These are phyloP conservation scores for Eimeria necatrix DNA, from an alignment of 169 alveolate species.

Conservation along the genomic window DNA sequence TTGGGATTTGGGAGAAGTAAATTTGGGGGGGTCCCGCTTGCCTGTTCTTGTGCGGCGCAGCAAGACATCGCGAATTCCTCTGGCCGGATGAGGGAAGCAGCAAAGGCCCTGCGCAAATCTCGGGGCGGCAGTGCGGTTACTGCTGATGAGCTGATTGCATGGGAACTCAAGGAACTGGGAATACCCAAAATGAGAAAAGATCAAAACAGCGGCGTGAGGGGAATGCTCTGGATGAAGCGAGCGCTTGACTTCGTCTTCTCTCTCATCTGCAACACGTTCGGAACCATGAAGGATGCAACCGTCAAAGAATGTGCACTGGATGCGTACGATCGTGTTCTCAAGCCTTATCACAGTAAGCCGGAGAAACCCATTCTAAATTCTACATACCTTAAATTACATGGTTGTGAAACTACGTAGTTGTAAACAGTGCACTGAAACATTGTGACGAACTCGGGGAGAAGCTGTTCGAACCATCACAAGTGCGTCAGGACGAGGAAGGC, in stretches of 20 bases:
- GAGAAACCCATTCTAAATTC: neutral
- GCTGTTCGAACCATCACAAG: too few relatives aligned
- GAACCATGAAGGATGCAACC: conserved; percentile 58
- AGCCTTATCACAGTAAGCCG: conserved; percentile 82
- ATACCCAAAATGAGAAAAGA: conserved; percentile 77
- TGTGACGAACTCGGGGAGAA: too few relatives aligned
- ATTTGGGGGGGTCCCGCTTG: neutral
- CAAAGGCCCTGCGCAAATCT: conserved; percentile 33
- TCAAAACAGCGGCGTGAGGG: conserved; percentile 75
- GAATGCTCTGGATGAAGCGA: conserved; percentile 83
- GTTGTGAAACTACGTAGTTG: neutral
- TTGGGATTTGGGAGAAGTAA: too few relatives aligned
- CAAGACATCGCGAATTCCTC: conserved; percentile 72
- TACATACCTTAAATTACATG: neutral
- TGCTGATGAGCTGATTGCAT: conserved; percentile 50
- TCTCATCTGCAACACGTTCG: conserved; percentile 71
- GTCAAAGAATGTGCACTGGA: conserved; percentile 79
- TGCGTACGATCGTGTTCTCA: conserved; percentile 75
- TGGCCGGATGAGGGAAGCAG: conserved; percentile 69
- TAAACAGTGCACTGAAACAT: too few relatives aligned
- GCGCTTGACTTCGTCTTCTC: conserved; percentile 81
- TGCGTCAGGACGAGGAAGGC: too few relatives aligned
- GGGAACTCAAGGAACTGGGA: conserved; percentile 69
- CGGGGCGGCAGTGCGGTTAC: conserved; percentile 72
- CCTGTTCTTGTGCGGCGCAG: neutral